Evolutionary conservation across 164 flowering plant species (phyloP).

Genomic region (Umbilicus rupestris): DNA sequence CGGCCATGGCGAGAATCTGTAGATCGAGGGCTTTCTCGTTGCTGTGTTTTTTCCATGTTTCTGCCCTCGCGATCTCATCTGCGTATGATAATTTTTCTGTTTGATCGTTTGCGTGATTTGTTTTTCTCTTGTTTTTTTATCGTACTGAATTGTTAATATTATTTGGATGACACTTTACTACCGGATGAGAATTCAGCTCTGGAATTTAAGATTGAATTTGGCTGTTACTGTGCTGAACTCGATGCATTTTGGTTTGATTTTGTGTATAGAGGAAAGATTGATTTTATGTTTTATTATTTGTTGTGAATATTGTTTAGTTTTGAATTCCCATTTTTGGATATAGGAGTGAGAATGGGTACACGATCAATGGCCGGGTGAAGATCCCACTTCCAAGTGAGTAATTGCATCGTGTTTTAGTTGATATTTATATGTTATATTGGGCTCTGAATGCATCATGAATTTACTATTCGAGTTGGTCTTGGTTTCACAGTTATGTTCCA

Average conservation of each 20-base stretch:
- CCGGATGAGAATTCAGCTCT: too few relatives aligned
- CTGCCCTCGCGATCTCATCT: not conserved
- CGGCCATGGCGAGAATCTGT: not conserved
- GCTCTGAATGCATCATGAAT: not conserved
- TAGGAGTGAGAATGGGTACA: constrained; percentile 9
- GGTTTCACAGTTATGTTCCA: not conserved
- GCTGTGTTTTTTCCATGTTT: not conserved
- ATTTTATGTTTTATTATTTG: not conserved
- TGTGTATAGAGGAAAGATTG: not conserved
- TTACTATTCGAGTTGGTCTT: not conserved
- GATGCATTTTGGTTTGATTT: too few relatives aligned
- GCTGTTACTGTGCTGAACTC: too few relatives aligned
- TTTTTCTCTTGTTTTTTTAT: not conserved
- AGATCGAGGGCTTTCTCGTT: not conserved
- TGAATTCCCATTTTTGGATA: too few relatives aligned
- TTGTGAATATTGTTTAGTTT: too few relatives aligned
- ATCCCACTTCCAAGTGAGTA: not conserved
- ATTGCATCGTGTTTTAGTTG: too few relatives aligned
- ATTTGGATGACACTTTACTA: too few relatives aligned
- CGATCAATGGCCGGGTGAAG: constrained; percentile 11
- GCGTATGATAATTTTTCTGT: not conserved
- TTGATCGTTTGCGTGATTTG: too few relatives aligned
- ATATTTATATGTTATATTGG: too few relatives aligned
- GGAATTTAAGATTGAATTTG: too few relatives aligned
- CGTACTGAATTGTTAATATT: not conserved